Conservation (phyloP, 768 basidiomycete genomes). For the Mycena olivaceomarginata region DNA sequence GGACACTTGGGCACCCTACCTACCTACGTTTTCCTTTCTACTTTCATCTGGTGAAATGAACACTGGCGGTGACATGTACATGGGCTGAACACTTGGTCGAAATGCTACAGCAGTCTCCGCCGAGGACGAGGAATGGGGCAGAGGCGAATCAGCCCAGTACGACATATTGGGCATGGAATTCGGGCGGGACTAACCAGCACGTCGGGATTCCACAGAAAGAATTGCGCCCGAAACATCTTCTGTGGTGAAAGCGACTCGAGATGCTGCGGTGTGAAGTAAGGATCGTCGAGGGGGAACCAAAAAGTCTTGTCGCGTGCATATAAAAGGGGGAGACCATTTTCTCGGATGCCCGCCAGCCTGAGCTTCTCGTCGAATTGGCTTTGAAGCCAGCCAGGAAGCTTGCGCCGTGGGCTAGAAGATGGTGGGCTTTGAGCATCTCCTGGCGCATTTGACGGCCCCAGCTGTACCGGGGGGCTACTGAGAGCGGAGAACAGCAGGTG, state of each 20-base stretch:
- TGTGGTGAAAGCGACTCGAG: not conserved
- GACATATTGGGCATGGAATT: conserved; percentile 12
- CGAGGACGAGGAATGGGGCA: conserved; percentile 11
- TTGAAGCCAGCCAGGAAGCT: conserved; percentile 21
- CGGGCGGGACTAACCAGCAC: not conserved
- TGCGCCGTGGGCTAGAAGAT: not conserved
- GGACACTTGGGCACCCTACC: no score
- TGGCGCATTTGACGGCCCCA: not conserved
- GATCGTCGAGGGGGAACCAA: conserved; percentile 24
- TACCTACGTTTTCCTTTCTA: no score
- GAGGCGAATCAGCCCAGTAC: not conserved
- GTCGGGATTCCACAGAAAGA: conserved; percentile 23
- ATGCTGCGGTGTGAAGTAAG: conserved; percentile 6
- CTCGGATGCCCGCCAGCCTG: not conserved
- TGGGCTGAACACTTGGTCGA: no score
- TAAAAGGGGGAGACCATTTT: conserved; percentile 7
- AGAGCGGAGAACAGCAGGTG: no score
- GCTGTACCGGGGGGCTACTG: no score
- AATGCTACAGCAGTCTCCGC: no score
- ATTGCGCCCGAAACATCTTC: conserved; percentile 5
- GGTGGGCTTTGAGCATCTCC: not conserved
- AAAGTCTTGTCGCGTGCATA: conserved; percentile 4
- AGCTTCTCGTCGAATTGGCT: conserved; percentile 19
- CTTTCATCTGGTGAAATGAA: no score
- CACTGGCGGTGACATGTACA: no score